These are phyloP conservation scores for Eutrema heterophyllum DNA, from an alignment of 345 rosid genomes.

Conservation along the genomic window DNA sequence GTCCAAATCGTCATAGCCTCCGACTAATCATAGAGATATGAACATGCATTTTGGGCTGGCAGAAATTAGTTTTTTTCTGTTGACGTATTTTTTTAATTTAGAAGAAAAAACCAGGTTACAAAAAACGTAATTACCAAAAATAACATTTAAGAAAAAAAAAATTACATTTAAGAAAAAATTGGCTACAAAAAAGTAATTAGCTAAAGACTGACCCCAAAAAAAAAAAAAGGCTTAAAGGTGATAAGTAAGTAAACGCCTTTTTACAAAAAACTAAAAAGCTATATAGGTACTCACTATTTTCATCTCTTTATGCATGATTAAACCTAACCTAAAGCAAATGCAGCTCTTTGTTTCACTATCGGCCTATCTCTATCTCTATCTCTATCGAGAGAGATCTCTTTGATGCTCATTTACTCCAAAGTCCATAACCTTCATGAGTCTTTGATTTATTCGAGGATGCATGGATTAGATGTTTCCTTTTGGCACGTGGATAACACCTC, in stretches of 20 bases:
- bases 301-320: background rate
- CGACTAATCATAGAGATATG: no score
- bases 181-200: background rate
- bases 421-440: background rate
- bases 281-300: background rate
- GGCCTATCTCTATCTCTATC: background rate
- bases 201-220: background rate
- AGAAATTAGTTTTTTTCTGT: background rate
- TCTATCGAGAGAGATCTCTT: background rate
- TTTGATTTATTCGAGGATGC: background rate
- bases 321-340: slow-evolving; percentile 4
- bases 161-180: no score
- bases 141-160: background rate
- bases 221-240: background rate
- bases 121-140: background rate
- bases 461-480: background rate
- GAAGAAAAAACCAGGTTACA: background rate
- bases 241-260: background rate
- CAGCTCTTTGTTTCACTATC: background rate
- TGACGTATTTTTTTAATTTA: background rate
- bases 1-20: no score
- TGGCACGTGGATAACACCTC: slow-evolving; percentile 12
- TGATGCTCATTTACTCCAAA: slow-evolving; percentile 8
- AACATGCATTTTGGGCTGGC: no score
- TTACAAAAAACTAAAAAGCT: background rate